These are phyloP conservation scores for Zygosaccharomyces pseudobailii DNA, from an alignment of 1,139 yeast species.

Conservation along the genomic window DNA sequence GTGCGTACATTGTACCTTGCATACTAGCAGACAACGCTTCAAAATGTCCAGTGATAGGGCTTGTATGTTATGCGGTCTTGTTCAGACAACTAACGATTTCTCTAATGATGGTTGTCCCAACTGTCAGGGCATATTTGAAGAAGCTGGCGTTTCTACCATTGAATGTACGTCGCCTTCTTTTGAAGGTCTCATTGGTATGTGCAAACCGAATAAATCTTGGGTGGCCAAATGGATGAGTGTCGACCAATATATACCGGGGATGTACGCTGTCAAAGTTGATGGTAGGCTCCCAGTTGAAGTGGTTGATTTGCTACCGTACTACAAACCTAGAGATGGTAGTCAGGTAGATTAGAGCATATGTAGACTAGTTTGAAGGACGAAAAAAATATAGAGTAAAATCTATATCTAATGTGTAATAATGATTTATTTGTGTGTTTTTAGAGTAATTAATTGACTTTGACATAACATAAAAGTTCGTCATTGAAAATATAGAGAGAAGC, in stretches of 20 bases:
- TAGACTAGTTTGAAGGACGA: background rate
- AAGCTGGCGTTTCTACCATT: conserved; percentile 76
- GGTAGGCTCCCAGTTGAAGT: conserved; percentile 90
- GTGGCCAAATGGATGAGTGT: conserved; percentile 96
- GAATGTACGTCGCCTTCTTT: conserved; percentile 96
- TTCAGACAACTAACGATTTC: conserved; percentile 58
- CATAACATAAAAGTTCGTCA: background rate
- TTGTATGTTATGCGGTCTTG: conserved; percentile 93
- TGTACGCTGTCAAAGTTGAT: conserved; percentile 88
- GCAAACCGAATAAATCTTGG: conserved; percentile 87
- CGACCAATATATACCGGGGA: conserved; percentile 82
- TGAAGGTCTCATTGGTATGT: conserved; percentile 91
- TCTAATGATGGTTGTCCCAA: conserved; percentile 92
- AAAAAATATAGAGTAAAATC: background rate
- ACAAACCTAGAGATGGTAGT: conserved; percentile 95
- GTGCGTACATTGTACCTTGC: background rate
- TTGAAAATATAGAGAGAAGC: background rate
- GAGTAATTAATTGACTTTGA: background rate
- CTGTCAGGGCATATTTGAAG: conserved; percentile 82
- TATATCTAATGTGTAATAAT: background rate
- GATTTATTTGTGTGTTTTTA: background rate
- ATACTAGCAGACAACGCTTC: background rate
- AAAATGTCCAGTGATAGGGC: conserved; percentile 68
- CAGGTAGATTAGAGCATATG: conserved; percentile 57
- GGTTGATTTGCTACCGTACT: conserved; percentile 65